Evolutionary conservation across 139 green algal species (phyloP), one percentile per base, ranked within the genome.

Genomic region (Raphidocelis subcapitata): DNA sequence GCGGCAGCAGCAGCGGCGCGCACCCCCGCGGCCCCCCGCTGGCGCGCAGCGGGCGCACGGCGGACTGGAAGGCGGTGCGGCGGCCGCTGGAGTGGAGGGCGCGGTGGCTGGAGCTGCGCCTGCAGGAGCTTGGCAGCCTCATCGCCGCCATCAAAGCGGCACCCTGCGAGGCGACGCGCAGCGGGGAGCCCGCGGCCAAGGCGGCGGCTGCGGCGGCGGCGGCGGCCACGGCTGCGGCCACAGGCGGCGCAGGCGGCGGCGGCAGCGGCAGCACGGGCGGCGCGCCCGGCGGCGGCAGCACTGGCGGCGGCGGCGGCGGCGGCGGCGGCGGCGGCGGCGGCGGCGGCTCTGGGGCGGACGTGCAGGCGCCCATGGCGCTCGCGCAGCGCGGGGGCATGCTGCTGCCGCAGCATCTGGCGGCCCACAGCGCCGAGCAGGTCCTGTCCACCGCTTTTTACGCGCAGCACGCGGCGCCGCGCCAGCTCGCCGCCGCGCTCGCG

Each of bases 101-200:
- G 46, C 57, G 67, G 12, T 89, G 84, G 84, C 75, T 89, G 44
- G 74, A 84, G 68, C 63, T 81, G 31, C 84, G 84, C 28, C 73
- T 86, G 61, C 66, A 29, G 29, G 80, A 89, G 73, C 67, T 86
- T 2, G 62, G 52, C 20, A 47, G 41, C 0, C 62, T 77, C n/a
- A 73, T 86, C 10, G 29, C 5, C 3, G 35, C 63, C 33, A 47
- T 81, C 51, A 47, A 68, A 33, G 26, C 47, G 2, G 54, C 66
- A 28, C 49, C 35, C 16, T 52, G 26, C 47, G 29, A 65, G 46
- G 51, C 49, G n/a, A 55, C n/a, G 15, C 57, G 56, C 18, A 57
- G 44, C n/a, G 37, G 60, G 10, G n/a, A 31, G 10, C 44, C 0
- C 20, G 12, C 16, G 0, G 33, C 3, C 32, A 26, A 23, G 15